Evolutionary conservation across 139 green algal genomes (phyloP), one percentile per base, ranked within the genome.

Genomic region (Nannochloris sp.): DNA sequence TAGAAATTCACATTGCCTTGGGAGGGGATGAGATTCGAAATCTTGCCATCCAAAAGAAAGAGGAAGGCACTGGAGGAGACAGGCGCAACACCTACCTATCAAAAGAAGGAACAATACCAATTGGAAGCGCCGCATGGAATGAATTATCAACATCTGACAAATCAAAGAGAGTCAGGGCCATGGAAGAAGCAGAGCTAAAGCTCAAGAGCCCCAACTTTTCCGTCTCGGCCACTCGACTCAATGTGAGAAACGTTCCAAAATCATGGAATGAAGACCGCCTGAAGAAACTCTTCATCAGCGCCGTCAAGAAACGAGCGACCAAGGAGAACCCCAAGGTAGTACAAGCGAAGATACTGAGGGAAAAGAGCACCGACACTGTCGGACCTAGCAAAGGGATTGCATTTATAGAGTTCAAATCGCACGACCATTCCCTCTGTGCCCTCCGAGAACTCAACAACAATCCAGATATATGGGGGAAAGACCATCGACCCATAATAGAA

Each of bases 401-500:
- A 13, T 98, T 98, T 67, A 79, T 96, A 20, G 92, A 98, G 80
- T 96, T 98, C 55, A 61, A 40, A 14, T 76, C 84, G 14, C 85
- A 90, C 63, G 81, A 93, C 50, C 89, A 97, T 56, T 89, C 91
- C 1, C 73, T 97, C 25, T 85, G 76, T 40, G 87, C 85, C 14
- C 83, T 98, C 61, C 79, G 92, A 23, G 82, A 93, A 69, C 78
- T 97, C 44, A 98, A 98, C 84, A 98, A 98, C 87, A 95, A 95
- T 72, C 92, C 91, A 4, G 4, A 40, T 5, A 12, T 58, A 23
- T 74, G 67, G 40, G 28, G n/a, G 9, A 43, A 66, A 33, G 73
- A 85, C 0, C 55, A 69, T 13, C 69, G 88, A 2, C 90, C 88
- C 14, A 92, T 96, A 49, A 76, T 96, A 4, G 89, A 96, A 73